Base-by-base conservation (phyloP, 345 rosid species). In the Crucihimalaya himalaica region DNA sequence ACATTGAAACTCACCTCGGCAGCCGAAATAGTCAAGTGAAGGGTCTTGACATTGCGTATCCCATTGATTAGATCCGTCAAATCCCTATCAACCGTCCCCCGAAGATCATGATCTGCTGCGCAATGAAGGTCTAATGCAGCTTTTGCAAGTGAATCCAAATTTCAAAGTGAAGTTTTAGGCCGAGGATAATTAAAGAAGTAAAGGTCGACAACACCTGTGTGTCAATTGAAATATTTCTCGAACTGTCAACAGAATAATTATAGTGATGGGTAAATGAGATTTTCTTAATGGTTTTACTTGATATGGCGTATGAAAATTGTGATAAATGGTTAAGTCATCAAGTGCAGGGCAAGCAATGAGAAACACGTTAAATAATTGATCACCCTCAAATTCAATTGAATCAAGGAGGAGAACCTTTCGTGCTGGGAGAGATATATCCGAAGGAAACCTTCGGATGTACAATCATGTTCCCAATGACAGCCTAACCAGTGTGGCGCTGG, bases 291-390 rank as follows among this genome's bases (percentile, higher is more conserved):
- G 20, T 54, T 54, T 54, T 54, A 20, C 59, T 28, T 0, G 35
- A 6, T 27, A 28, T 28, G 19, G 3, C 2, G 0, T 27, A 0
- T 7, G 29, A 4, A 5, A 0, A 2, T 6, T 0, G 2, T 0
- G 2, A 14, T 2, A 5, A 25, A 54, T 14, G 34, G 35, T 54
- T 14, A 28, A 54, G 0, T 14, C 20, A 6, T 54, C 59, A 27
- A 54, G 59, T 28, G 3, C 19, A 54, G 59, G 59, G 34, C 59
- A 54, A 28, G 35, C 59, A 54, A 21, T 3, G 0, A 54, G 13
- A 3, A 54, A n/a, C 18, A 54, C 37, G n/a, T n/a, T 0, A 6
- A 21, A n/a, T 8, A 54, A 6, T 7, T 15, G 12, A 28, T 28
- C 0, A 54, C 1, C 19, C 3, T 0, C 0, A 54, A 54, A 54